Conservation (phyloP, 2,329 filamentous ascomycete species). For the Cordyceps fumosorosea region DNA sequence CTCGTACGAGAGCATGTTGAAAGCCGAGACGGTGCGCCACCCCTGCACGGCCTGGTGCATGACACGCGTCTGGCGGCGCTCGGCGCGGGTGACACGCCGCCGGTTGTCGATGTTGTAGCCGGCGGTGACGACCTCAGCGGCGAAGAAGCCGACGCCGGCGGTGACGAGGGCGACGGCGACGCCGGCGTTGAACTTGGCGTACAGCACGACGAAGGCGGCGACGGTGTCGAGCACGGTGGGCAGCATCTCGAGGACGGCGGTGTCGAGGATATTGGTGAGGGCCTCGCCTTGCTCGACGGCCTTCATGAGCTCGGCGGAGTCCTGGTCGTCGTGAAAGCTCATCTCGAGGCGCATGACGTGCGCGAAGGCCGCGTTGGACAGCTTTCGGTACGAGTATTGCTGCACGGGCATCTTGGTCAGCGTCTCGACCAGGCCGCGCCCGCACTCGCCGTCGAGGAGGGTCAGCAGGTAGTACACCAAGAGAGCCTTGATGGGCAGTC, state of each 20-base stretch:
- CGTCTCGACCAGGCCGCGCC: slow-evolving; percentile 14
- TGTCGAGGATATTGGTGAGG: slow-evolving; percentile 53
- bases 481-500: neutral
- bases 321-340: slow-evolving; percentile 62
- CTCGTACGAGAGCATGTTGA: slow-evolving; percentile 29
- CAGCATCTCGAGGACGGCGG: slow-evolving; percentile 50
- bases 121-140: slow-evolving; percentile 27
- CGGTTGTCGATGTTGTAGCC: slow-evolving; percentile 27
- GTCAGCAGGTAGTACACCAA: neutral
- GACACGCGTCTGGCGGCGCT: slow-evolving; percentile 42
- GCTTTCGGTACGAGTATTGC: slow-evolving; percentile 27
- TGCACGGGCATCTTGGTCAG: slow-evolving; percentile 28
- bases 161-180: slow-evolving; percentile 36
- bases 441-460: neutral
- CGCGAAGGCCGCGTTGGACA: slow-evolving; percentile 45
- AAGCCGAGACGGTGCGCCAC: slow-evolving; percentile 51
- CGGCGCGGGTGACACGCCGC: slow-evolving; percentile 26
- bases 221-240: slow-evolving; percentile 58
- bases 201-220: slow-evolving; percentile 55
- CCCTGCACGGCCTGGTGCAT: slow-evolving; percentile 53
- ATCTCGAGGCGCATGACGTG: slow-evolving; percentile 64
- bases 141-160: slow-evolving; percentile 17
- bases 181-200: slow-evolving; percentile 55
- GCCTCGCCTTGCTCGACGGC: slow-evolving; percentile 58
- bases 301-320: slow-evolving; percentile 57